These are phyloP conservation scores for Fragilariopsis cylindrus DNA, from an alignment of 108 stramenopile species.

Conservation along the genomic window DNA sequence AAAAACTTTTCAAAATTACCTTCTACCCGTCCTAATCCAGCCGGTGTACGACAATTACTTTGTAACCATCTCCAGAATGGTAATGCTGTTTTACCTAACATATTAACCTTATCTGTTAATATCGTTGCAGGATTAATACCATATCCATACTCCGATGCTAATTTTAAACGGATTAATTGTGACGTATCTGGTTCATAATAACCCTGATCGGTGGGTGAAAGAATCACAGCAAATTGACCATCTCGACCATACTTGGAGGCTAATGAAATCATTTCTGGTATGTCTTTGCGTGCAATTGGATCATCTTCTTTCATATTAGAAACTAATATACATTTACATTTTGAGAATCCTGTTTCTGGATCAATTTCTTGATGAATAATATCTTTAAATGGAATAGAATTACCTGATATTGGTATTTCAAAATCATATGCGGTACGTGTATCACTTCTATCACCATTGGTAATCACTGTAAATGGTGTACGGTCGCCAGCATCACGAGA, in stretches of 20 bases:
- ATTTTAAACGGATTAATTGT: slow-evolving; percentile 77
- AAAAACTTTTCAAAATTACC: slow-evolving; percentile 92
- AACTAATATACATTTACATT: slow-evolving; percentile 81
- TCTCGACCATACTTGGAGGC: slow-evolving; percentile 67
- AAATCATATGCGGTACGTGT: slow-evolving; percentile 82
- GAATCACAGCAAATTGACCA: slow-evolving; percentile 79
- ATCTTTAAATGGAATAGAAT: slow-evolving; percentile 45
- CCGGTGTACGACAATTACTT: slow-evolving; percentile 78
- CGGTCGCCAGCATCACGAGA: slow-evolving; percentile 41
- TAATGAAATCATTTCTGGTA: slow-evolving; percentile 82
- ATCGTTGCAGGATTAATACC: slow-evolving; percentile 78
- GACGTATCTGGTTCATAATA: slow-evolving; percentile 93
- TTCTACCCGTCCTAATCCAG: slow-evolving; percentile 82
- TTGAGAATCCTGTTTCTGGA: slow-evolving; percentile 32
- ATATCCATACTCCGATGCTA: slow-evolving; percentile 88
- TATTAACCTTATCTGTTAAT: slow-evolving; percentile 82
- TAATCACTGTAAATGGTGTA: slow-evolving; percentile 12
- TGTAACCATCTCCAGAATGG: slow-evolving; percentile 91
- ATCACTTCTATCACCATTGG: slow-evolving; percentile 40
- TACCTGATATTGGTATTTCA: slow-evolving; percentile 62
- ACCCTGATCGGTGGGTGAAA: slow-evolving; percentile 88
- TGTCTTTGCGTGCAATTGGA: slow-evolving; percentile 84
- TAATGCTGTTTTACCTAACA: slow-evolving; percentile 77
- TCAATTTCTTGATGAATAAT: slow-evolving; percentile 57
- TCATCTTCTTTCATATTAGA: slow-evolving; percentile 92